A percentile compares a stretch with the other conserved stretches of the same genome.
Conservation (phyloP, 2,329 filamentous ascomycete genomes). For the Pseudogymnoascus sp. region DNA sequence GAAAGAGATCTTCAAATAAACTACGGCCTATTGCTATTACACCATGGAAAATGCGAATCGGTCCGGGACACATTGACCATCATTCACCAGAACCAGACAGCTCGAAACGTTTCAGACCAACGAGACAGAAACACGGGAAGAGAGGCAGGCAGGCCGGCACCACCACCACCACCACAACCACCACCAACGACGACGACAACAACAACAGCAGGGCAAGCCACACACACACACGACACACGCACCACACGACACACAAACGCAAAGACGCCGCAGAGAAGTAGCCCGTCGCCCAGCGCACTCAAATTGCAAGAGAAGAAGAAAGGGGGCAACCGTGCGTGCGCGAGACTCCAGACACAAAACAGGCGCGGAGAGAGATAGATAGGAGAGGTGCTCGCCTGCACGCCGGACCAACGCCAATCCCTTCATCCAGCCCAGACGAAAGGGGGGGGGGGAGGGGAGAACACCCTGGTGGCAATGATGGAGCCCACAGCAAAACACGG, state of each 20-base stretch:
- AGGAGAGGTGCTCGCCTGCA: background rate
- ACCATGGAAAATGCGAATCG: constrained; percentile 29
- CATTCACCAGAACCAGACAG: background rate
- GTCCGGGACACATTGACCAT: constrained; percentile 5
- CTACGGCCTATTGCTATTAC: constrained; percentile 32
- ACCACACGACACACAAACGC: background rate
- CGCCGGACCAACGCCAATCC: background rate
- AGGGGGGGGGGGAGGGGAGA: background rate
- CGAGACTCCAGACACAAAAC: constrained; percentile 5
- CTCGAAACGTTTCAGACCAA: constrained; percentile 9
- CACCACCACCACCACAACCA: background rate
- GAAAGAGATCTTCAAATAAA: constrained; percentile 28
- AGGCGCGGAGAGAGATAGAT: constrained; percentile 1
- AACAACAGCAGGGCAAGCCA: constrained; percentile 5
- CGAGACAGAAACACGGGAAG: constrained; percentile 10
- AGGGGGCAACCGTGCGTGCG: background rate
- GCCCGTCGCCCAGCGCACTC: background rate
- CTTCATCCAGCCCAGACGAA: background rate
- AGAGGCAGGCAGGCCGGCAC: constrained; percentile 4
- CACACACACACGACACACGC: background rate
- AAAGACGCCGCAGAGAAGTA: background rate
- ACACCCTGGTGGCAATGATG: background rate
- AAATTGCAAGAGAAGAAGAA: background rate
- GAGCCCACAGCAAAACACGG: background rate
- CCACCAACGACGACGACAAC: background rate